Percentiles rank a stretch among this genome's conserved stretches.
phyloP scores from a whole-genome alignment of 108 stramenopile species.

The Mediolabrus comicus region DNA sequence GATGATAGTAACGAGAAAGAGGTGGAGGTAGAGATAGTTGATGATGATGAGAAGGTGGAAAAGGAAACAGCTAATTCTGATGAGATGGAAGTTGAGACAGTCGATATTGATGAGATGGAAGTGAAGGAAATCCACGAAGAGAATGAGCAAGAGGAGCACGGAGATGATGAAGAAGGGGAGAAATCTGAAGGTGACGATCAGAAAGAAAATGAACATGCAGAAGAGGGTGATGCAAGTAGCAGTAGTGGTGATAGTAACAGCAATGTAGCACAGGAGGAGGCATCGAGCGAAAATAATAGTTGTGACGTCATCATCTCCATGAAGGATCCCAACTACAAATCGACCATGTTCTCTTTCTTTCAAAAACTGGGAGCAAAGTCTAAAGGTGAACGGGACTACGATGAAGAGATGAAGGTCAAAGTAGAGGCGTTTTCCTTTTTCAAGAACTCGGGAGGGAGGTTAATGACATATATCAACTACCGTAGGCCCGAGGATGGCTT shows the following conservation, averaged over 20 bases:
- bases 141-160: constrained; percentile 5
- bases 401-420: background rate
- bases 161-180: background rate
- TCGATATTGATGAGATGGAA: constrained; percentile 5
- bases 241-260: too few species aligned
- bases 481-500: background rate
- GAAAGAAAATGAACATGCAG: background rate
- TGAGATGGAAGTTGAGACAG: background rate
- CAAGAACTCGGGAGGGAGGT: background rate
- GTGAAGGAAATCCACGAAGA: constrained; percentile 7
- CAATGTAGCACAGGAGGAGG: too few species aligned
- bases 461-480: background rate
- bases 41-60: constrained; percentile 3
- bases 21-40: constrained; percentile 5
- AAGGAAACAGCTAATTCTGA: constrained; percentile 14
- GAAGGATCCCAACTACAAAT: background rate
- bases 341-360: background rate
- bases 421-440: background rate
- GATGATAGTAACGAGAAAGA: constrained; percentile 4
- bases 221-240: constrained; percentile 3
- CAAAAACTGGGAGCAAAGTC: background rate
- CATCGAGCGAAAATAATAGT: too few species aligned
- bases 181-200: constrained; percentile 1
- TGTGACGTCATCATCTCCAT: background rate
- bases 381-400: background rate